Base-by-base conservation (phyloP, 768 basidiomycete species). In the Tulasnella sp. region DNA sequence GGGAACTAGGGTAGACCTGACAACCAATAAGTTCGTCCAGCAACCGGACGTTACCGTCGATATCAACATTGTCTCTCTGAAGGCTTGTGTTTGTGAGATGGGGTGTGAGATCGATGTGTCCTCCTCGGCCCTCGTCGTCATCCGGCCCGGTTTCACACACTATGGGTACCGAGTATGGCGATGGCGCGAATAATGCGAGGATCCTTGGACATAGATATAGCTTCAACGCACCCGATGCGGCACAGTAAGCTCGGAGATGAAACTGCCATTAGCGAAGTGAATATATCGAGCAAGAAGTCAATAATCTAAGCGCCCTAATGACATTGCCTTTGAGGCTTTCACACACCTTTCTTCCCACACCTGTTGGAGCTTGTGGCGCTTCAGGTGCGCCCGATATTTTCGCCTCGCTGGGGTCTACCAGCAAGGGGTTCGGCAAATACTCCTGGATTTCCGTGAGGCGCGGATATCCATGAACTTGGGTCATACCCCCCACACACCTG, bases 71-170 rank as follows among this genome's bases (percentile, higher is more conserved):
- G 19, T 81, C 75, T 2, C 70, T 75, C 69, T 96, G 94, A 12
- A 96, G 74, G 19, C 86, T 91, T 0, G 93, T 93, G 67, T 97
- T 99, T 46, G 94, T 97, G 19, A 97, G 75, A 71, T 97, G 93
- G 2, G 85, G 78, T 5, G 72, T 65, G 12, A 97, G 77, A 67
- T 87, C 76, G 12, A 80, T 50, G 21, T 49, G 25, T 12, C 22
- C 19, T 38, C 65, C 64, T 43, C n/a, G n/a, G n/a, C n/a, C n/a
- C n/a, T 66, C 65, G 1, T 66, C 69, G 29, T 61, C 65, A 42
- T 65, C 62, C 2, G 66, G 65, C 19, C 69, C 65, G 11, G 65
- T 64, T 27, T 65, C 62, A 2, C 66, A 65, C n/a, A 69, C 66
- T 10, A 64, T 64, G 27, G 49, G 63, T 57, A 11, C 25, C 1